phyloP scores from a whole-genome alignment of 2,329 filamentous ascomycete genomes.

The Mollisia scopiformis region DNA sequence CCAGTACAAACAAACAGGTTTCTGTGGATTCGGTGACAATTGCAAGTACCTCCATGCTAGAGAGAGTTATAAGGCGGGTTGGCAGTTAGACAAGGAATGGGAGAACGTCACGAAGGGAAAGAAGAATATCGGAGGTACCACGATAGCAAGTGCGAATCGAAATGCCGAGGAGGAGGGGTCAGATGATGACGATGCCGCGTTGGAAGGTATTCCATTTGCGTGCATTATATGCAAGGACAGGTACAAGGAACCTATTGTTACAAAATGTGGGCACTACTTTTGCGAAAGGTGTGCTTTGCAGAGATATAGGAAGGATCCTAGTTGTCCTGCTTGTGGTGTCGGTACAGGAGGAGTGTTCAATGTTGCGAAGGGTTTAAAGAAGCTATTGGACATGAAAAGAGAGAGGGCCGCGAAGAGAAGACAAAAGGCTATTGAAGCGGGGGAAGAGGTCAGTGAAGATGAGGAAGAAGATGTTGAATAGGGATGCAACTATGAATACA shows the following conservation, averaged over 20 bases:
- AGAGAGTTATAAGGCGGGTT: constrained; percentile 85
- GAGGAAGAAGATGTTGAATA: constrained; percentile 41
- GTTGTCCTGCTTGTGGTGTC: constrained; percentile 82
- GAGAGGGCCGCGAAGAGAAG: constrained; percentile 57
- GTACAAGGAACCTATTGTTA: constrained; percentile 70
- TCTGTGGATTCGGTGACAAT: constrained; percentile 43
- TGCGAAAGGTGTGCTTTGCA: constrained; percentile 88
- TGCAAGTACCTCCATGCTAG: constrained; percentile 82
- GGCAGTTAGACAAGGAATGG: constrained; percentile 96
- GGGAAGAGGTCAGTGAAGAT: constrained; percentile 52
- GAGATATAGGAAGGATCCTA: constrained; percentile 83
- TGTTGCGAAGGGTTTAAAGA: constrained; percentile 79
- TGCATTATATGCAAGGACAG: constrained; percentile 40
- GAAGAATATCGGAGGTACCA: constrained; percentile 62
- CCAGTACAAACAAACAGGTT: constrained; percentile 82
- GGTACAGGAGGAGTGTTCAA: constrained; percentile 93
- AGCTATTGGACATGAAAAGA: constrained; percentile 69
- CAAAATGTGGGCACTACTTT: constrained; percentile 94
- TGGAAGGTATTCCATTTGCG: constrained; percentile 39
- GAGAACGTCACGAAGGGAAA: constrained; percentile 78
- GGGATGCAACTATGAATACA: background rate
- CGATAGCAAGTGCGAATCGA: constrained; percentile 36
- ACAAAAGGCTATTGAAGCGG: constrained; percentile 53
- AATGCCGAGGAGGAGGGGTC: constrained; percentile 46
- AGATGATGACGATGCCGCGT: constrained; percentile 41